Percentiles rank a stretch among this genome's conserved stretches.
phyloP scores from a whole-genome alignment of 495 filamentous ascomycete genomes.

The Penicillium parvum region DNA sequence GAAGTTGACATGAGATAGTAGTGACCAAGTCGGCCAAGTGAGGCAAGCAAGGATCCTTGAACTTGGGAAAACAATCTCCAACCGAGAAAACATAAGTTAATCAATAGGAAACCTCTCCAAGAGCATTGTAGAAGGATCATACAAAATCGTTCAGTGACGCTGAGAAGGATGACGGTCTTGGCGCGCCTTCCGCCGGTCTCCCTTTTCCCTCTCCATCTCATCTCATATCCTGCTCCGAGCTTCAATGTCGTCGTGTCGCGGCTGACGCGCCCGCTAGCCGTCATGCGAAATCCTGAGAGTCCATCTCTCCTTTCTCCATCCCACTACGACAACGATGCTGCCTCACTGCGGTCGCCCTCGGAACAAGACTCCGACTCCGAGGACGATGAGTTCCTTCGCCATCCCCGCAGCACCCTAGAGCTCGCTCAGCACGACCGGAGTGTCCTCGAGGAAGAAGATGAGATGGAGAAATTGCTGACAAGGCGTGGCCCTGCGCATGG shows the following conservation, averaged over 20 bases:
- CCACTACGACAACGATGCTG: conserved; percentile 63
- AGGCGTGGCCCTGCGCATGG: conserved; percentile 47
- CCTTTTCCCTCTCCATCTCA: no score
- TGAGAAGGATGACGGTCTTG: conserved; percentile 10
- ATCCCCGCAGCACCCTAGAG: conserved; percentile 65
- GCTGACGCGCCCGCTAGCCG: conserved; percentile 18
- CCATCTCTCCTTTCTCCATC: conserved; percentile 56
- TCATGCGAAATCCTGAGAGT: conserved; percentile 19
- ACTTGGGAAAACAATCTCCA: no score
- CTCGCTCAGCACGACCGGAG: conserved; percentile 65
- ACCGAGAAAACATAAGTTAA: no score
- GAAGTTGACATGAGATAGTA: no score
- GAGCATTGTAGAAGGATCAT: no score
- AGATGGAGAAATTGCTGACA: conserved; percentile 71
- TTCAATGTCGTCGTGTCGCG: conserved; percentile 28
- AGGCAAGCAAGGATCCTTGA: no score
- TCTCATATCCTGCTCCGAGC: not conserved
- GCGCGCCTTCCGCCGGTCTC: not conserved
- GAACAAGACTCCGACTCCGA: conserved; percentile 75
- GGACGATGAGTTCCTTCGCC: conserved; percentile 62
- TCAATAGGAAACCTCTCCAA: no score
- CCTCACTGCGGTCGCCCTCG: conserved; percentile 60
- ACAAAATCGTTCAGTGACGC: no score
- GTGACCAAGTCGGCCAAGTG: no score
- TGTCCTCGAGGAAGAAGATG: conserved; percentile 85